These are phyloP conservation scores for Maudiozyma barnettii DNA, from an alignment of 805 yeast genomes.

Conservation along the genomic window DNA sequence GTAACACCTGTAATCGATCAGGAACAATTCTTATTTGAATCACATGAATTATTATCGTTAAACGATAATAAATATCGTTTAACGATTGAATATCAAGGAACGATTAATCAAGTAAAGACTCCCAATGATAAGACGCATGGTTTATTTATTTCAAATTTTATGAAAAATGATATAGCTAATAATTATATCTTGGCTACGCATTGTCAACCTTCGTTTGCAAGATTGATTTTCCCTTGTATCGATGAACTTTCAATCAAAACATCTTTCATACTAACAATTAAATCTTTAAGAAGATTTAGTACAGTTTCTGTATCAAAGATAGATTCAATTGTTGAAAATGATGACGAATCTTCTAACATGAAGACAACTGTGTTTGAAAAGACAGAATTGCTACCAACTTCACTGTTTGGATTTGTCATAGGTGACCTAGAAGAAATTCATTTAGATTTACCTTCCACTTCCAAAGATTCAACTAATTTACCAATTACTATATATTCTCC, in stretches of 20 bases:
- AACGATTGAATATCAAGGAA: constrained; percentile 40
- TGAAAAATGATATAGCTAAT: constrained; percentile 39
- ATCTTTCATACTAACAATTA: constrained; percentile 39
- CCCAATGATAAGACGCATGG: constrained; percentile 53
- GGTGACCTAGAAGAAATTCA: constrained; percentile 57
- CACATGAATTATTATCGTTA: background rate
- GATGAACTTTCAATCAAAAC: constrained; percentile 56
- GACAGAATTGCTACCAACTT: constrained; percentile 52
- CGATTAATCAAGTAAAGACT: constrained; percentile 41
- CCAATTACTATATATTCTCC: constrained; percentile 51
- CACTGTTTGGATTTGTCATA: constrained; percentile 57
- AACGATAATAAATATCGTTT: background rate
- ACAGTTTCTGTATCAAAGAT: constrained; percentile 1
- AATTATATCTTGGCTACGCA: constrained; percentile 58
- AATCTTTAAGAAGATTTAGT: background rate
- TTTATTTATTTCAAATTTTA: constrained; percentile 57
- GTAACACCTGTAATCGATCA: constrained; percentile 14
- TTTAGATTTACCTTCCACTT: constrained; percentile 16
- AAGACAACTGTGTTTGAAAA: constrained; percentile 35
- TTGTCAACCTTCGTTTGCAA: constrained; percentile 58
- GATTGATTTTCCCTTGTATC: constrained; percentile 55
- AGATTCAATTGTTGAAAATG: background rate
- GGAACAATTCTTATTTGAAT: constrained; percentile 1
- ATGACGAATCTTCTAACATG: background rate
- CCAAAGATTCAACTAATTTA: constrained; percentile 12